These are phyloP conservation scores for Ceriops decandra DNA, from an alignment of 345 rosid species.

Conservation along the genomic window DNA sequence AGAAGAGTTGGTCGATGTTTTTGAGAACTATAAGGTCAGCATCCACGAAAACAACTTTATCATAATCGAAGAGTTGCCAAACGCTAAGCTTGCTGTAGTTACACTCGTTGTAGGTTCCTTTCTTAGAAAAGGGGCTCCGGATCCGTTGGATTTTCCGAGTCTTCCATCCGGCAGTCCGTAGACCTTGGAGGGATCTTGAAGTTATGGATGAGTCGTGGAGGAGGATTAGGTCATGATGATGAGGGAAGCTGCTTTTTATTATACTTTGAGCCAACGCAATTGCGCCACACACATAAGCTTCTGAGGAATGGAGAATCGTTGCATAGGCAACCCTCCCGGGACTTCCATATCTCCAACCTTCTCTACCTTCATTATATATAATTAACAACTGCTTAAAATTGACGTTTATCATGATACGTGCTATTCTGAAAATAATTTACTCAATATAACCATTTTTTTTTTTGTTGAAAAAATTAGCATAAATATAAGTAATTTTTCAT, in stretches of 20 bases:
- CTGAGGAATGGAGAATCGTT: conserved; percentile 82
- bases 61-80: conserved; percentile 59
- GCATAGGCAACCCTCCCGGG: conserved; percentile 52
- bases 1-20: conserved; percentile 55
- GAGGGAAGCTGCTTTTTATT: conserved; percentile 39
- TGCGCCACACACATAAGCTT: conserved; percentile 86
- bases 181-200: conserved; percentile 40
- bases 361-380: conserved; percentile 25
- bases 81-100: conserved; percentile 83
- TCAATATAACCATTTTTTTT: no score
- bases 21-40: conserved; percentile 52
- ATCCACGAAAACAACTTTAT: conserved; percentile 69
- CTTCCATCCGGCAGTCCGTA: conserved; percentile 62
- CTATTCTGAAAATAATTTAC: no score
- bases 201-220: conserved; percentile 57
- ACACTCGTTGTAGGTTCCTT: conserved; percentile 75
- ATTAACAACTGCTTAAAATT: background rate
- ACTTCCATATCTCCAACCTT: conserved; percentile 18
- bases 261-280: conserved; percentile 84
- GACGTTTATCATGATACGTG: no score
- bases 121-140: conserved; percentile 51
- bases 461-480: no score
- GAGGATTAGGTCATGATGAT: conserved; percentile 47
- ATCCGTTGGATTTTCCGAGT: conserved; percentile 47
- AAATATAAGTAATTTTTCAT: no score